Percentiles rank a stretch among this genome's conserved stretches.
Evolutionary conservation across 768 basidiomycete genomes (phyloP).

Genomic region (Termitomyces sp.): DNA sequence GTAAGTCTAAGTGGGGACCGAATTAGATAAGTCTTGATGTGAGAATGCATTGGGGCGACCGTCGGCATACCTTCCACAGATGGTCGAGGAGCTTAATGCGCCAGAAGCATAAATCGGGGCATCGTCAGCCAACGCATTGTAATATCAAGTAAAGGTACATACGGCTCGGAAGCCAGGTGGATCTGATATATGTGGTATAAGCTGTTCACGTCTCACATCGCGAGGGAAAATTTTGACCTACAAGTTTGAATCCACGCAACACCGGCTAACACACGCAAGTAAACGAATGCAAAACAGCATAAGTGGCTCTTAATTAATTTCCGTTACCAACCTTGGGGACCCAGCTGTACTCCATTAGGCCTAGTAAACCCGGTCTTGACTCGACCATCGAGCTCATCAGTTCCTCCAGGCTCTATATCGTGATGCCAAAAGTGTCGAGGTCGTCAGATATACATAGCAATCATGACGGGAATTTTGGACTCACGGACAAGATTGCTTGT

Average conservation of each 20-base stretch:
- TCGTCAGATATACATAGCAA: not conserved
- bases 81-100: conserved; percentile 49
- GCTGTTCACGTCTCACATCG: not conserved
- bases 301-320: not conserved
- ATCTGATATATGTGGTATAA: conserved; percentile 23
- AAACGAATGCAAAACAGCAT: not conserved
- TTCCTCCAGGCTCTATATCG: conserved; percentile 43
- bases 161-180: conserved; percentile 56
- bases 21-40: not conserved
- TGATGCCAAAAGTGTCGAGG: not conserved
- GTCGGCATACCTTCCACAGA: conserved; percentile 47
- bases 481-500: conserved; percentile 53
- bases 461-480: conserved; percentile 13
- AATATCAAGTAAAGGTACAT: conserved; percentile 12
- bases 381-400: conserved; percentile 51
- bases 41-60: not conserved
- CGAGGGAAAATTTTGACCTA: conserved; percentile 21
- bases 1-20: conserved; percentile 23
- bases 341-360: conserved; percentile 53
- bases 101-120: not conserved
- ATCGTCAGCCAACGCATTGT: not conserved
- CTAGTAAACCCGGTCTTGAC: conserved; percentile 47
- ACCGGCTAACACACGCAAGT: conserved; percentile 31
- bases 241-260: conserved; percentile 60
- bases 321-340: conserved; percentile 41